These are phyloP conservation scores for Cylindrodendrum hubeiense DNA, from an alignment of 2,329 filamentous ascomycete genomes.

Conservation along the genomic window DNA sequence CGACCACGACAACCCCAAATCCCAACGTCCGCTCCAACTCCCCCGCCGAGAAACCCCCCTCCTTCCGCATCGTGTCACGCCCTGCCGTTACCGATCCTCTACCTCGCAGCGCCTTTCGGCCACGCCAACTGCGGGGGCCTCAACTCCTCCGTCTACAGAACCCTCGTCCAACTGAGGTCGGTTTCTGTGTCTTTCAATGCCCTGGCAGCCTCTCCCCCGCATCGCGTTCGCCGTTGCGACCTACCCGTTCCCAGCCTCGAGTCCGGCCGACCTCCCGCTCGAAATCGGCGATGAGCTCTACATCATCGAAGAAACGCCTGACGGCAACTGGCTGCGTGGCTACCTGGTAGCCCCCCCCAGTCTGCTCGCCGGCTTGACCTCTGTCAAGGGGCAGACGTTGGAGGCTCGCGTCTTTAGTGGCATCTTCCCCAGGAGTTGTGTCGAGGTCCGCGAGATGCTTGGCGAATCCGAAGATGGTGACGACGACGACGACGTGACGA, in stretches of 20 bases:
- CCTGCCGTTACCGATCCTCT: conserved; percentile 33
- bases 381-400: conserved; percentile 89
- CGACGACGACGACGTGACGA: conserved; percentile 50
- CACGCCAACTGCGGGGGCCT: conserved; percentile 31
- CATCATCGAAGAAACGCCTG: conserved; percentile 95
- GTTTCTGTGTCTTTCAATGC: conserved; percentile 69
- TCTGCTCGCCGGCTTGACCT: conserved; percentile 90
- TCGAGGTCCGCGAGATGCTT: conserved; percentile 93
- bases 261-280: conserved; percentile 91
- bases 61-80: background rate
- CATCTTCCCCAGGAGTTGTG: conserved; percentile 94
- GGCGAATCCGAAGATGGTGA: conserved; percentile 75
- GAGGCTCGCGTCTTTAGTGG: conserved; percentile 98
- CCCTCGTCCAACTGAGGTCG: conserved; percentile 31
- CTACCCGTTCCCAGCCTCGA: conserved; percentile 90
- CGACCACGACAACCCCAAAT: conserved; percentile 5
- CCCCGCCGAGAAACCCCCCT: background rate
- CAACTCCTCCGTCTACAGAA: conserved; percentile 25
- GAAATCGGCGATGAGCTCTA: conserved; percentile 99
- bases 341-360: conserved; percentile 96
- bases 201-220: conserved; percentile 95
- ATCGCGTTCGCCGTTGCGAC: conserved; percentile 98
- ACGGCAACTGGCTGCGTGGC: conserved; percentile 93
- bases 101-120: conserved; percentile 35
- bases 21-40: background rate